These are phyloP conservation scores for Lactarius tabidus DNA, from an alignment of 768 basidiomycete species.

Conservation along the genomic window DNA sequence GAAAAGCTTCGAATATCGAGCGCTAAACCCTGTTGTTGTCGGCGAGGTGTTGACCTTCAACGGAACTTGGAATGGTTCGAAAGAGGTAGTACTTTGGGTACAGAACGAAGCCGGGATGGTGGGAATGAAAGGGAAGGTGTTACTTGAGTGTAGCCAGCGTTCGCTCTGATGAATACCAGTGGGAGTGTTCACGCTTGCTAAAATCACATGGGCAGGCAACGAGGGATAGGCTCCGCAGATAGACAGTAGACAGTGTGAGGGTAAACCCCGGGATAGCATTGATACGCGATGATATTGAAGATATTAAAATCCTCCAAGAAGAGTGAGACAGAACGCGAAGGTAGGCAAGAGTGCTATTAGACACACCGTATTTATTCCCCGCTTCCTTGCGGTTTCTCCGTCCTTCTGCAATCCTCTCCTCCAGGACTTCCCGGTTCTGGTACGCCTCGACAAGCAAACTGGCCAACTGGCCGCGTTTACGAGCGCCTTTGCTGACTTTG, in stretches of 20 bases:
- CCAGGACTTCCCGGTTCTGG: conserved; percentile 74
- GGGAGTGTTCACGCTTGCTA: neutral
- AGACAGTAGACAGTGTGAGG: neutral
- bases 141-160: conserved; percentile 25
- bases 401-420: conserved; percentile 81
- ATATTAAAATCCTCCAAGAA: conserved; percentile 17
- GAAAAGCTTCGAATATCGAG: conserved; percentile 61
- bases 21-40: conserved; percentile 59
- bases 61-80: conserved; percentile 41
- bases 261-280: neutral
- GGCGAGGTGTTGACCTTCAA: conserved; percentile 45
- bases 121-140: conserved; percentile 59
- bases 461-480: conserved; percentile 72
- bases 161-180: conserved; percentile 1
- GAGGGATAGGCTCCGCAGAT: neutral
- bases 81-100: conserved; percentile 52
- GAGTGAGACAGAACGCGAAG: neutral
- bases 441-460: conserved; percentile 81
- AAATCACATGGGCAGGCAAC: neutral
- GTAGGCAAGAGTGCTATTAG: neutral
- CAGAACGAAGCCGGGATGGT: conserved; percentile 52
- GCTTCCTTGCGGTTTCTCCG: conserved; percentile 83
- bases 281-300: neutral
- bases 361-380: conserved; percentile 85
- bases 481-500: conserved; percentile 64